Base-by-base conservation (phyloP, 176 grass and related monocot species). In the Eragrostis curvula region DNA sequence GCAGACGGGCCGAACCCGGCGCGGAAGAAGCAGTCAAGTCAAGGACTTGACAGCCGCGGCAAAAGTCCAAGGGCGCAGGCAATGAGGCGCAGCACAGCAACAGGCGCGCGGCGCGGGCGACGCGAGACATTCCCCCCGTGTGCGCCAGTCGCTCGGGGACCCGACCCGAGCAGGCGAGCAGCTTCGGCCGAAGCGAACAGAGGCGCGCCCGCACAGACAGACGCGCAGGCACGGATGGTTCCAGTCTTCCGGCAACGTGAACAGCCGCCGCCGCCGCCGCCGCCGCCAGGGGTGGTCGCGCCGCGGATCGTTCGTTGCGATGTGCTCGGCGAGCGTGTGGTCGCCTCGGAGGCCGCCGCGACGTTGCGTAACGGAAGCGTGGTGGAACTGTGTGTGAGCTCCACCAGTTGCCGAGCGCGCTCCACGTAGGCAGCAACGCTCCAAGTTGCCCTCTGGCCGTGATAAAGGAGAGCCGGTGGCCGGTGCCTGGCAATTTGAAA, bases 61-160 rank as follows among this genome's bases (percentile, higher is more conserved):
- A 74, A 80, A 67, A 73, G 56, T 65, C 75, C 68, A 55, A 71
- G 44, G 25, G 5, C 16, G 58, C 46, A 80, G 29, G n/a, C n/a
- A n/a, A n/a, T n/a, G n/a, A n/a, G n/a, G 20, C 46, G 11, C 8
- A n/a, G 8, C 14, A 55, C 73, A 43, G 15, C 16, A 25, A 25
- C 47, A 30, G 49, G 29, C 2, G 17, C 8, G 9, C 29, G 43
- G 11, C n/a, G 36, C 17, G 13, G 67, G 27, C 25, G 18, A 23
- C 56, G 66, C 55, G 63, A 50, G 46, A 69, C 82, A 84, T 59
- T 77, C 49, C 82, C 60, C 25, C 14, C 9, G 25, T 16, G 23
- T 21, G 58, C 9, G 21, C 21, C 53, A 57, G 53, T n/a, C 21
- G 5, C 18, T 7, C 6, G 7, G 47, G 27, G 14, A 30, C 32